Percentiles rank a stretch among this genome's conserved stretches.
These are phyloP conservation scores for Globisporangium nagaii DNA, from an alignment of 352 stramenopile species.

Conservation along the genomic window DNA sequence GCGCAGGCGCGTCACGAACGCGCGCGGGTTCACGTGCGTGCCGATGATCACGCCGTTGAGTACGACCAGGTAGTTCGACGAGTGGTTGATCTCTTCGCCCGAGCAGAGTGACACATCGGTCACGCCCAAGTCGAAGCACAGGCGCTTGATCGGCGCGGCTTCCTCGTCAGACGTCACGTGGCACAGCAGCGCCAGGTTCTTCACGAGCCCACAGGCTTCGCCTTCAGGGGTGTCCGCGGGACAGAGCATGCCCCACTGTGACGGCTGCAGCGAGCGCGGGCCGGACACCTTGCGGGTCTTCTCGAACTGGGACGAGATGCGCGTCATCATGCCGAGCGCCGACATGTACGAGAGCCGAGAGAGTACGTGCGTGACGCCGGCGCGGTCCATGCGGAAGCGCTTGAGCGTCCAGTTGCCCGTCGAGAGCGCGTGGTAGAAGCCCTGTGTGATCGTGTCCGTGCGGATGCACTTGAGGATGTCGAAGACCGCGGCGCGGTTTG, in stretches of 20 bases:
- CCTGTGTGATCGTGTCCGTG: constrained; percentile 98
- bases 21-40: constrained; percentile 89
- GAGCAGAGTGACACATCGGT: constrained; percentile 94
- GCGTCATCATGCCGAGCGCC: constrained; percentile 98
- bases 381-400: constrained; percentile 99
- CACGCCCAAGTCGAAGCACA: constrained; percentile 97
- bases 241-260: constrained; percentile 99
- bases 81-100: constrained; percentile 95
- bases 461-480: constrained; percentile 98
- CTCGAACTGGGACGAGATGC: constrained; percentile 98
- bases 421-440: constrained; percentile 79
- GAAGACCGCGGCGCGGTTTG: constrained; percentile 96
- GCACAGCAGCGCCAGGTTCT: constrained; percentile 98
- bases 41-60: constrained; percentile 99
- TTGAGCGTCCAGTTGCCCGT: constrained; percentile 99
- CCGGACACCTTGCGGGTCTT: constrained; percentile 99
- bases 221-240: constrained; percentile 98
- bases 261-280: constrained; percentile 96
- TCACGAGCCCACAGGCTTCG: constrained; percentile 98
- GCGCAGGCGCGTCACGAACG: constrained; percentile 85
- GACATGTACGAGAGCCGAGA: constrained; percentile 98
- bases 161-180: constrained; percentile 95
- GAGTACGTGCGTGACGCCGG: constrained; percentile 96
- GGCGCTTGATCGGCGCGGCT: constrained; percentile 88
- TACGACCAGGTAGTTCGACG: constrained; percentile 96